Evolutionary conservation across 768 basidiomycete species (phyloP), one percentile per base, ranked within the genome.

Genomic region (Tulasnella sp.): DNA sequence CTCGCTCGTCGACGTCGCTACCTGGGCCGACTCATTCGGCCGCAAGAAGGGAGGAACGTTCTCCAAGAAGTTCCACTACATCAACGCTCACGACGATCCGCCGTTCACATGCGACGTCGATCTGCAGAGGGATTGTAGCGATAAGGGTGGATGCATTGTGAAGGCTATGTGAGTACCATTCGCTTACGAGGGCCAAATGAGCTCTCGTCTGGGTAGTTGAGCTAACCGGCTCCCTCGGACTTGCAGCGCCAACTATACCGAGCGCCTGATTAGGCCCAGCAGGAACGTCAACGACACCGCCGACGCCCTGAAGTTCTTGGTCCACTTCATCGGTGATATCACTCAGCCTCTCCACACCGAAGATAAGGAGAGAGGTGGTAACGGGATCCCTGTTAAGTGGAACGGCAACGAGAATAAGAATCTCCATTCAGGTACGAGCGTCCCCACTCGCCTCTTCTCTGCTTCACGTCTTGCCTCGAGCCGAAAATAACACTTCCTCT

Each of bases 311-410:
- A 79, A 79, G 42, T 81, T 72, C 50, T 34, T 81, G 28, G 69
- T 81, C 34, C 80, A 81, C 44, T 79, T 81, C 72, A 72, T 81
- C 41, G 80, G 54, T 8, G 80, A 81, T 34, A 46, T 80, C 44
- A 76, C 75, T n/a, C 80, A 81, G 72, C 80, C 80, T 3, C 64
- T 78, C 16, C 80, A 81, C 60, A 48, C 28, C 41, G 80, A 81
- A 41, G 60, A 42, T 20, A n/a, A 58, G 20, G 50, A 44, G 22
- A 14, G 12, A n/a, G 80, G 80, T 24, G 80, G 80, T 37, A 81
- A 81, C 54, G 28, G 18, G 12, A 77, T 77, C 37, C n/a, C 31
- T 34, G 77, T 72, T 24, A 11, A 1, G n/a, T 81, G 75, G 60
- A 60, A 81, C 31, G 80, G 58, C 42, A 31, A n/a, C n/a, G 34